Conservation (phyloP, 2,329 filamentous ascomycete genomes). For the Aspergillus puulaauensis region DNA sequence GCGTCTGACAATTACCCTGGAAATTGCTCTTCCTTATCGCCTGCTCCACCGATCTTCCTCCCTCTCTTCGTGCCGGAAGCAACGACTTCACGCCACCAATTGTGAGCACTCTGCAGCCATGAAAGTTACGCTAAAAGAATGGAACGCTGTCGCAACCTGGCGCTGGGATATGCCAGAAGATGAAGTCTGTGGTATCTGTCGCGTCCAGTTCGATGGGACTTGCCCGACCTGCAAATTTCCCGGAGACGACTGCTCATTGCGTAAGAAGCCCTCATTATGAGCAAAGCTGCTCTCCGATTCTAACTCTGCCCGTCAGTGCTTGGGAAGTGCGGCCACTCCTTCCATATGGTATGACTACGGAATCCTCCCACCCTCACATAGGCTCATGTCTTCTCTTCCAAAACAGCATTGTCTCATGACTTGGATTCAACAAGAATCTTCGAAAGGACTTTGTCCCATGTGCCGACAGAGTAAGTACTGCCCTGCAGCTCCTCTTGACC, state of each 20-base stretch:
- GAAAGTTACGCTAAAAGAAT: constrained; percentile 93
- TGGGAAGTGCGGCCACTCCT: constrained; percentile 94
- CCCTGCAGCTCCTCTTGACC: not conserved
- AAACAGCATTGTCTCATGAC: constrained; percentile 76
- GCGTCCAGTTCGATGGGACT: constrained; percentile 95
- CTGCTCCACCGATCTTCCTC: not conserved
- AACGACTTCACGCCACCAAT: not conserved
- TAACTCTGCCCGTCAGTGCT: constrained; percentile 61
- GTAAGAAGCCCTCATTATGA: constrained; percentile 54
- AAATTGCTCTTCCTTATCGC: constrained; percentile 6
- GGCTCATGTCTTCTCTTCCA: constrained; percentile 8
- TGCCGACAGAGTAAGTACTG: constrained; percentile 77
- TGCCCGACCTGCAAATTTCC: constrained; percentile 98
- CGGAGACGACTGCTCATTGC: constrained; percentile 88
- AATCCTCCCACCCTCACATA: constrained; percentile 11
- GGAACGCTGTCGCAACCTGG: constrained; percentile 95
- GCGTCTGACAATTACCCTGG: not conserved
- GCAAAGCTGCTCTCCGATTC: not conserved
- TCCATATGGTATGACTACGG: constrained; percentile 74
- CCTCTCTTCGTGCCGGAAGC: not conserved
- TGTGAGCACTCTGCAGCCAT: constrained; percentile 51
- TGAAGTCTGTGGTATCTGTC: constrained; percentile 97
- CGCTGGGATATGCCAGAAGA: constrained; percentile 96
- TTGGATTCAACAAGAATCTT: constrained; percentile 94
- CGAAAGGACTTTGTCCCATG: constrained; percentile 95